Conservation (phyloP, 192 early-diverging fungal species). For the Linnemannia schmuckeri region DNA sequence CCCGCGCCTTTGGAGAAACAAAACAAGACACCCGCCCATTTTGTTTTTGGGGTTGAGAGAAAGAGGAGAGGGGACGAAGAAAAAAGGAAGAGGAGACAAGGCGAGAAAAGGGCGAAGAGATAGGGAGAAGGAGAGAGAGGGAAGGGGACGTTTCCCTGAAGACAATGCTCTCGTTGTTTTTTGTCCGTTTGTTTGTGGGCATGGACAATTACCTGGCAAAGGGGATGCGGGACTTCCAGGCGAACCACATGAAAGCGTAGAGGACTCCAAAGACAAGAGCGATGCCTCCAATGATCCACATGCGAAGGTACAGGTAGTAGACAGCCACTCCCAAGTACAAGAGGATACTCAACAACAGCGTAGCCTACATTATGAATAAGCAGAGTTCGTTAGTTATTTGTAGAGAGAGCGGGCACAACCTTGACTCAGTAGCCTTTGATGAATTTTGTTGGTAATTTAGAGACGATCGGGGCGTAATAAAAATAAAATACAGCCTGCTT, state of each 20-base stretch:
- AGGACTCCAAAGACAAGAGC: conserved; percentile 67
- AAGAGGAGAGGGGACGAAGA: neutral
- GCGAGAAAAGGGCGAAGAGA: neutral
- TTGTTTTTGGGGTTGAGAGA: neutral
- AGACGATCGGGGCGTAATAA: neutral
- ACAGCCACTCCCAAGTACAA: conserved; percentile 64
- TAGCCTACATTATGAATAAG: conserved; percentile 41
- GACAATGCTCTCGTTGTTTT: neutral
- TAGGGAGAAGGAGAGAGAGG: neutral
- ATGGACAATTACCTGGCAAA: conserved; percentile 28
- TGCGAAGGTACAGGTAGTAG: conserved; percentile 67
- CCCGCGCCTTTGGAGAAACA: neutral
- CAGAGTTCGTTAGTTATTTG: neutral
- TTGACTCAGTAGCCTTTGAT: neutral
- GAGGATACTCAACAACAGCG: conserved; percentile 67
- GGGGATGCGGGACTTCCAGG: conserved; percentile 44
- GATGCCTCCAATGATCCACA: conserved; percentile 68
- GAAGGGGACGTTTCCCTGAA: neutral
- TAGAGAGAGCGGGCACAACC: neutral
- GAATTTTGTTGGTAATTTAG: neutral
- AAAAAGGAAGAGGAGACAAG: neutral
- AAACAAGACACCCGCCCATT: neutral
- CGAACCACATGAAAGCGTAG: conserved; percentile 71
- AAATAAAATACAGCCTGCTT: neutral
- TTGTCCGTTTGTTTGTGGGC: neutral